phyloP scores from a whole-genome alignment of 1,284 basidiomycete genomes.

The Somion occarium region DNA sequence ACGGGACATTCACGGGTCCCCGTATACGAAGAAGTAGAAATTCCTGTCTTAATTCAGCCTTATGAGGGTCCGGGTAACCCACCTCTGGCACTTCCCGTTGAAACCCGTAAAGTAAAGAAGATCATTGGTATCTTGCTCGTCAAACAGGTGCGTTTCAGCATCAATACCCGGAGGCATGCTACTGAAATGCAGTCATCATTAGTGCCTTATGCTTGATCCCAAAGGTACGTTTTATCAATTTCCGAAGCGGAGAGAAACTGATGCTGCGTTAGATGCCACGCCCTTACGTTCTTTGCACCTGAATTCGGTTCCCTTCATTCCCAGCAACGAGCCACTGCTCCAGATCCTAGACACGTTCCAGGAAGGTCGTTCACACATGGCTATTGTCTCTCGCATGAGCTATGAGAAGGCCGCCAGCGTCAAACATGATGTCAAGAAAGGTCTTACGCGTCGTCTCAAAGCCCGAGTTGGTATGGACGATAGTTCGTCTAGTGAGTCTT shows the following conservation, averaged over 20 bases:
- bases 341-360: conserved; percentile 88
- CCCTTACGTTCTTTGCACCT: conserved; percentile 72
- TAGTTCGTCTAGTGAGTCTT: conserved; percentile 33
- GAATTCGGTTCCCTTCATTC: conserved; percentile 79
- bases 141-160: conserved; percentile 46
- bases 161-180: not conserved
- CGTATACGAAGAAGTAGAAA: conserved; percentile 67
- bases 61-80: conserved; percentile 8
- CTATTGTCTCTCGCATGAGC: conserved; percentile 68
- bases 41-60: conserved; percentile 29
- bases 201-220: conserved; percentile 84
- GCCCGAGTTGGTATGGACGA: conserved; percentile 65
- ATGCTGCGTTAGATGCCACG: conserved; percentile 50
- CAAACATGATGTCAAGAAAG: conserved; percentile 62
- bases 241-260: not conserved
- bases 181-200: not conserved
- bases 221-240: conserved; percentile 43
- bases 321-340: conserved; percentile 81
- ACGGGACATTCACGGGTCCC: conserved; percentile 78
- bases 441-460: conserved; percentile 62
- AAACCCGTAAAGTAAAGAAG: conserved; percentile 55
- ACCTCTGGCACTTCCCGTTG: conserved; percentile 6
- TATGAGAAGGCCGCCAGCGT: conserved; percentile 50
- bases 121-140: conserved; percentile 79
- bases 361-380: conserved; percentile 90